Evolutionary conservation across 2,329 filamentous ascomycete genomes (phyloP).

Genomic region (Aspergillus piperis): DNA sequence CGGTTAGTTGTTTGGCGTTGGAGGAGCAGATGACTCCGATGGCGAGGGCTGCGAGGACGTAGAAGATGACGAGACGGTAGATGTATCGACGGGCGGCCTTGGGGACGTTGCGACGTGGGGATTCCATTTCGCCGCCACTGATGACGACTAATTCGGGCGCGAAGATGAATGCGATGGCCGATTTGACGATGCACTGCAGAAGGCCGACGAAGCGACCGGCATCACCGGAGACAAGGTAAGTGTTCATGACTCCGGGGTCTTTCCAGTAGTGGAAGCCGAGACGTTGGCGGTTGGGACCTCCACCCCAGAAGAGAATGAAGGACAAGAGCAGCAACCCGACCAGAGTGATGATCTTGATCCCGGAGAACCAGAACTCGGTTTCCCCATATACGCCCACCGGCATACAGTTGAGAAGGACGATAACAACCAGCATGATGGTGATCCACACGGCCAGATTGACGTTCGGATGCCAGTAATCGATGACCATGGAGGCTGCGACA

Average conservation of each 20-base stretch:
- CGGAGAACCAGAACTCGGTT: constrained; percentile 57
- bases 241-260: constrained; percentile 51
- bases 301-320: constrained; percentile 60
- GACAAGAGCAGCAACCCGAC: constrained; percentile 55
- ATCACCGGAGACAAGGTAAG: constrained; percentile 49
- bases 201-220: constrained; percentile 56
- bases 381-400: constrained; percentile 56
- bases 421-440: constrained; percentile 61
- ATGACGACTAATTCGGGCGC: constrained; percentile 59
- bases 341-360: constrained; percentile 55
- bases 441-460: constrained; percentile 53
- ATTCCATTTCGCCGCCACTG: constrained; percentile 60
- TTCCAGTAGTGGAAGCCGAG: constrained; percentile 57
- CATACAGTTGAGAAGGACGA: constrained; percentile 53
- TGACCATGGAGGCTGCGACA: constrained; percentile 65
- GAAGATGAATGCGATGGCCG: constrained; percentile 58
- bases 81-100: constrained; percentile 62
- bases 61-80: constrained; percentile 65
- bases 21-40: constrained; percentile 63
- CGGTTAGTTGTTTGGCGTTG: constrained; percentile 53
- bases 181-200: constrained; percentile 53
- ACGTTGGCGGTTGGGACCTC: constrained; percentile 53
- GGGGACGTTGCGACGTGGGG: constrained; percentile 60
- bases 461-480: constrained; percentile 59
- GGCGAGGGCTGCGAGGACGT: constrained; percentile 58